Percentiles rank a stretch among this genome's conserved stretches.
Conservation (phyloP, 2,329 filamentous ascomycete species). For the Fusarium haematococcum region DNA sequence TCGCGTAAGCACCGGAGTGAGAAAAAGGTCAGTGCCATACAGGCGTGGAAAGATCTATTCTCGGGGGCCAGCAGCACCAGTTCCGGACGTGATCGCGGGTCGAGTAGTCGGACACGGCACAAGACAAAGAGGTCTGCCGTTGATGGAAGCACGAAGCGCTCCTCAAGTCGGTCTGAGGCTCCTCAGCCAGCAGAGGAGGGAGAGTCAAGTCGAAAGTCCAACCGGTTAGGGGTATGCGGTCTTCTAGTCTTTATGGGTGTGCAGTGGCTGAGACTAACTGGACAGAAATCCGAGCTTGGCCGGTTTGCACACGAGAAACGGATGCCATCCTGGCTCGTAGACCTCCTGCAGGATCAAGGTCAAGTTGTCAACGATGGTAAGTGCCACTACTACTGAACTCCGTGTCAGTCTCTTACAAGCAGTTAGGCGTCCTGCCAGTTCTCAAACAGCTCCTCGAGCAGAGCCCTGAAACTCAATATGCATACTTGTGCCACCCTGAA, state of each 20-base stretch:
- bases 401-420: conserved; percentile 31
- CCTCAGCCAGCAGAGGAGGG: conserved; percentile 1
- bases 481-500: conserved; percentile 82
- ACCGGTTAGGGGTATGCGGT: conserved; percentile 36
- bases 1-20: conserved; percentile 27
- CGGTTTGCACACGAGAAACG: conserved; percentile 78
- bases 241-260: not conserved
- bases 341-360: conserved; percentile 70
- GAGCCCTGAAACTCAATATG: conserved; percentile 71
- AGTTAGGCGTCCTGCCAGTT: conserved; percentile 68
- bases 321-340: conserved; percentile 78
- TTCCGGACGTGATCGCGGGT: conserved; percentile 16
- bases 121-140: conserved; percentile 34
- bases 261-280: conserved; percentile 2
- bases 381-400: not conserved
- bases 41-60: conserved; percentile 42
- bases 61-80: conserved; percentile 6
- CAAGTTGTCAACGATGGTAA: conserved; percentile 66
- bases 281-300: conserved; percentile 73
- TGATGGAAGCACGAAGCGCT: conserved; percentile 15
- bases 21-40: conserved; percentile 30
- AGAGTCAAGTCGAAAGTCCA: conserved; percentile 17
- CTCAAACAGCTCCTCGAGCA: conserved; percentile 73
- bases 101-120: conserved; percentile 36
- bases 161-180: conserved; percentile 5